Evolutionary conservation across 768 basidiomycete species (phyloP), one percentile per base, ranked within the genome.

Genomic region (Pleurotus eryngii): DNA sequence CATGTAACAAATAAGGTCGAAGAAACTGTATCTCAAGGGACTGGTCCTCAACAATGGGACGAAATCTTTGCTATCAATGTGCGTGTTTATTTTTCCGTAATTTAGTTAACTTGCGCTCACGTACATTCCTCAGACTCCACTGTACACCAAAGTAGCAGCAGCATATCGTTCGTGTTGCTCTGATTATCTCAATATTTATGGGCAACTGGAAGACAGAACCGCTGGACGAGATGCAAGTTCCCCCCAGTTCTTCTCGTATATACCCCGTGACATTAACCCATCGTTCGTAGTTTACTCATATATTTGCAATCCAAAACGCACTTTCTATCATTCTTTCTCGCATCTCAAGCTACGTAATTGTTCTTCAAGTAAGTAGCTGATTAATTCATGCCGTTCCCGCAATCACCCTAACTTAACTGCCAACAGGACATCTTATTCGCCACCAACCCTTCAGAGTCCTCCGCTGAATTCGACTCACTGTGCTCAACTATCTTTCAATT

Each of bases 141-240:
- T 67, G 5, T 64, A 65, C 7, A 68, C 68, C 22, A 68, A 65
- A 15, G 67, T 72, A 17, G 65, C 70, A 2, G 63, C 64, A 17
- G 69, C 73, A 5, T 77, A 77, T 50, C 69, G 71, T n/a, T 68
- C 72, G 0, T 63, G 74, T 27, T 73, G 72, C 56, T 68, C 70
- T 9, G 71, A 72, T 56, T 73, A 70, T 57, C 56, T 72, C 11
- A 61, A 61, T 8, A 61, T 76, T 15, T 57, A 60, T 38, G 60
- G 65, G 17, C 68, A 69, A 56, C 48, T 75, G 30, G 65, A 69
- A 24, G 39, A 49, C 7, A 46, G 54, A 27, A 49, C 58, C 22
- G 46, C 61, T 15, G 57, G 58, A 7, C 61, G 64, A 14, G 56
- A 72, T 49, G 70, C 68, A 61, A 20, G 60, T 38, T 40, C 37